Percentiles rank a stretch among this genome's conserved stretches.
These are phyloP conservation scores for Mortierella sp. DNA, from an alignment of 371 early-diverging fungal genomes.

Conservation along the genomic window DNA sequence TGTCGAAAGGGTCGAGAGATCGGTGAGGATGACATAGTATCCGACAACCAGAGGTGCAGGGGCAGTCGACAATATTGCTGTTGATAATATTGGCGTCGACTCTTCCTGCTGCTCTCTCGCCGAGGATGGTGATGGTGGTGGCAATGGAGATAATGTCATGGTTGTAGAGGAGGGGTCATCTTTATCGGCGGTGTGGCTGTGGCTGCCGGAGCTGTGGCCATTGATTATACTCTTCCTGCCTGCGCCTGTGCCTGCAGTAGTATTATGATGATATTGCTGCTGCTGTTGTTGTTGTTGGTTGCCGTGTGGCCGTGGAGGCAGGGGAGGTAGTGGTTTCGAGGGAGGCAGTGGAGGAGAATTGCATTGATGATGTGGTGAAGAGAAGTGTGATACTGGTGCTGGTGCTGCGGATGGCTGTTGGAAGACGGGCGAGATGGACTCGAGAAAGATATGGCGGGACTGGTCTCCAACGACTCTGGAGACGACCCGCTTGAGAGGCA, in stretches of 20 bases:
- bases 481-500: conserved; percentile 37
- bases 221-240: conserved; percentile 2
- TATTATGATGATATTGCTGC: too few relatives aligned
- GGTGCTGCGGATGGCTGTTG: conserved; percentile 10
- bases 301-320: background rate
- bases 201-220: conserved; percentile 12
- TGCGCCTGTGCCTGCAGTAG: background rate
- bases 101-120: background rate
- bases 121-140: background rate
- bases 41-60: conserved; percentile 21
- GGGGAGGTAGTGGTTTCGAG: background rate
- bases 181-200: conserved; percentile 24
- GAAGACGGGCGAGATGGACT: conserved; percentile 40
- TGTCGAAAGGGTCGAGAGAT: conserved; percentile 32
- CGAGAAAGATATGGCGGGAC: conserved; percentile 28
- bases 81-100: background rate
- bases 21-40: conserved; percentile 45
- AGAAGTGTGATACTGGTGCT: background rate
- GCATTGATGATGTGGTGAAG: background rate
- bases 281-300: background rate
- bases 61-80: background rate
- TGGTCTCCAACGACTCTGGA: conserved; percentile 21
- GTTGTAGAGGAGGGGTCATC: background rate
- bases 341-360: background rate
- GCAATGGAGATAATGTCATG: background rate